Conservation (phyloP, 1,139 yeast species). For the Kodamaea derodonti region DNA sequence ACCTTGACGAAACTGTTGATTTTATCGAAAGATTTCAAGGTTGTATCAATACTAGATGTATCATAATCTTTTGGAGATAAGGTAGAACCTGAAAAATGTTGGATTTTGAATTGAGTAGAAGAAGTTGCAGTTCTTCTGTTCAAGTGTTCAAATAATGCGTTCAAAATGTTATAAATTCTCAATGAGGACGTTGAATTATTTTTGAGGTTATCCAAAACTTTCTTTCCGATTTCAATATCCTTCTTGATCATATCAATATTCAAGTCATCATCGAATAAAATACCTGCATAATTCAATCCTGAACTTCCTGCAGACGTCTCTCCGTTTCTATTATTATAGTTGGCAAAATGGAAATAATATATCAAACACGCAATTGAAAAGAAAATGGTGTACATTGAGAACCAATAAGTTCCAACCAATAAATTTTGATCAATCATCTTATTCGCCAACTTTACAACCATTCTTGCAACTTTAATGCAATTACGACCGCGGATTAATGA, state of each 20-base stretch:
- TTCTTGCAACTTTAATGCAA: slow-evolving; percentile 80
- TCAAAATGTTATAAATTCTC: slow-evolving; percentile 74
- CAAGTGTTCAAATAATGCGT: slow-evolving; percentile 77
- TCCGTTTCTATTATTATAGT: slow-evolving; percentile 24
- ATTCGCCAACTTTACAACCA: slow-evolving; percentile 78
- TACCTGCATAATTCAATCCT: slow-evolving; percentile 45
- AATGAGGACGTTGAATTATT: slow-evolving; percentile 75
- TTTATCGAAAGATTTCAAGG: slow-evolving; percentile 32
- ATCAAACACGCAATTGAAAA: slow-evolving; percentile 86
- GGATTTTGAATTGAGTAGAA: slow-evolving; percentile 16
- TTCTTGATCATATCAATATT: slow-evolving; percentile 64
- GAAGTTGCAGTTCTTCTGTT: slow-evolving; percentile 59
- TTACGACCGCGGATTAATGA: slow-evolving; percentile 70
- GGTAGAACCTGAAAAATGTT: slow-evolving; percentile 3
- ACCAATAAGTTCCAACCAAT: slow-evolving; percentile 89
- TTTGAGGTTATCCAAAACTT: slow-evolving; percentile 66
- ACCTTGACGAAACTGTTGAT: slow-evolving; percentile 24
- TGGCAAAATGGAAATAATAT: slow-evolving; percentile 75
- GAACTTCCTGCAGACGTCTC: slow-evolving; percentile 9
- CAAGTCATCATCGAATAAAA: slow-evolving; percentile 54
- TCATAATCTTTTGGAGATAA: slow-evolving; percentile 6
- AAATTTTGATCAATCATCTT: slow-evolving; percentile 74
- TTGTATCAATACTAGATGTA: slow-evolving; percentile 19
- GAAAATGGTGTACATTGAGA: slow-evolving; percentile 86
- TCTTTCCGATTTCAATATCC: slow-evolving; percentile 81